Conservation (phyloP, 352 stramenopile species). For the Pythium inflatum region DNA sequence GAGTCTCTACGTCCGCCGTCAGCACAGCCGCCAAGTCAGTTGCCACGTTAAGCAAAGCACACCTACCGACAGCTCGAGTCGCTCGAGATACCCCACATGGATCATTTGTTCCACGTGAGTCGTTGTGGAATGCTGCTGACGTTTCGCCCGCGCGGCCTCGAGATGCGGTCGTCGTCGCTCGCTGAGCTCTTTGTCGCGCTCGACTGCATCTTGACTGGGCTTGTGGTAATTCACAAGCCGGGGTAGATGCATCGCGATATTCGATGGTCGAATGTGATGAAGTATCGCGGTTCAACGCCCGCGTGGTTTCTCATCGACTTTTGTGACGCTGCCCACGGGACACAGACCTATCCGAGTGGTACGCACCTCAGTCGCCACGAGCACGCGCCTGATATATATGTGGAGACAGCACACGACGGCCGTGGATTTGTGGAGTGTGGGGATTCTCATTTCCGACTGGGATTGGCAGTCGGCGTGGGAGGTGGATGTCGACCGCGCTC, state of each 20-base stretch:
- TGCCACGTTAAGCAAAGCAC: no score
- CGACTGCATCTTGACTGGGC: background rate
- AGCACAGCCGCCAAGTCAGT: no score
- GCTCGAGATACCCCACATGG: no score
- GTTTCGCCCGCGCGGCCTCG: background rate
- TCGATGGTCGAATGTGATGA: constrained; percentile 3
- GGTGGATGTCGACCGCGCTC: no score
- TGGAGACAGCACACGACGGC: background rate
- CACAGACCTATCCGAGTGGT: background rate
- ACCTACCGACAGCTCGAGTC: no score
- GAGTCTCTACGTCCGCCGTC: no score
- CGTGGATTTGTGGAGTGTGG: background rate
- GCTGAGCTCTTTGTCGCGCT: background rate
- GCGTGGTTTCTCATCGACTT: background rate
- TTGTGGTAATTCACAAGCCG: background rate
- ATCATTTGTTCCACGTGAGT: no score
- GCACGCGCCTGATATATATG: constrained; percentile 1
- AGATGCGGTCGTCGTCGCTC: background rate
- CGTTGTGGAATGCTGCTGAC: no score
- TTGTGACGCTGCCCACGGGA: background rate
- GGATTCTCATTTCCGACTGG: background rate
- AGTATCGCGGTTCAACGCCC: background rate
- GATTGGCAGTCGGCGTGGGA: no score
- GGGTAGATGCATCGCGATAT: constrained; percentile 2
- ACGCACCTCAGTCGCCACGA: background rate